Conservation (phyloP, 768 basidiomycete species). For the Russula sp. region DNA sequence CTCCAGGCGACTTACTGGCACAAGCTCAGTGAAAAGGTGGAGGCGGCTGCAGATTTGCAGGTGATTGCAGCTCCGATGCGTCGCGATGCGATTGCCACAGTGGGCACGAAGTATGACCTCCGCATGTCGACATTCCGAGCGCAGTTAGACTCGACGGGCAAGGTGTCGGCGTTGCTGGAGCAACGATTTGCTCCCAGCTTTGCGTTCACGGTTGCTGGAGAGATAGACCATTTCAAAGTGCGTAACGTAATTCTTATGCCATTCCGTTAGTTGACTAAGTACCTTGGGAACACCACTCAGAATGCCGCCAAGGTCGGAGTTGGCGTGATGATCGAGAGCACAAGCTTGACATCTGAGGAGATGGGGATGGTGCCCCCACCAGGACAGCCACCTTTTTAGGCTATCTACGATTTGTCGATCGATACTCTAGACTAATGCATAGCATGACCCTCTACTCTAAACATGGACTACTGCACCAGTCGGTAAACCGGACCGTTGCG, state of each 20-base stretch:
- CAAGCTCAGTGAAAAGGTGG: slow-evolving; percentile 91
- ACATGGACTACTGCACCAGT: neutral
- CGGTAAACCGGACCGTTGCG: slow-evolving; percentile 17
- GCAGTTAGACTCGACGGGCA: slow-evolving; percentile 91
- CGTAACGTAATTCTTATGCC: slow-evolving; percentile 18
- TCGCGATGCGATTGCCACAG: slow-evolving; percentile 87
- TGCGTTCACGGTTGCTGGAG: slow-evolving; percentile 89
- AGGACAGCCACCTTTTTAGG: slow-evolving; percentile 28
- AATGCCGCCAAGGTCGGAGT: slow-evolving; percentile 93
- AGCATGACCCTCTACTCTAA: slow-evolving; percentile 1
- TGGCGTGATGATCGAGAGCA: slow-evolving; percentile 96
- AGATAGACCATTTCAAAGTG: slow-evolving; percentile 99
- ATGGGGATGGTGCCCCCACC: slow-evolving; percentile 48
- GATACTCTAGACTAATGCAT: slow-evolving; percentile 31
- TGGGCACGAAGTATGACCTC: slow-evolving; percentile 96
- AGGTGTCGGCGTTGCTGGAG: slow-evolving; percentile 91
- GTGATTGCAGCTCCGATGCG: slow-evolving; percentile 73
- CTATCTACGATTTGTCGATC: slow-evolving; percentile 21
- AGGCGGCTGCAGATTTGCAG: slow-evolving; percentile 93
- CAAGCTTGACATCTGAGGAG: slow-evolving; percentile 76
- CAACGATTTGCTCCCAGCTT: slow-evolving; percentile 96
- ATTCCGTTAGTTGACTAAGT: slow-evolving; percentile 8
- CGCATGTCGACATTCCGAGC: slow-evolving; percentile 92
- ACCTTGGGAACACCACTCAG: slow-evolving; percentile 41
- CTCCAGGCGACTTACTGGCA: slow-evolving; percentile 96